Conservation (phyloP, 2,329 filamentous ascomycete genomes). For the Fusarium udum region DNA sequence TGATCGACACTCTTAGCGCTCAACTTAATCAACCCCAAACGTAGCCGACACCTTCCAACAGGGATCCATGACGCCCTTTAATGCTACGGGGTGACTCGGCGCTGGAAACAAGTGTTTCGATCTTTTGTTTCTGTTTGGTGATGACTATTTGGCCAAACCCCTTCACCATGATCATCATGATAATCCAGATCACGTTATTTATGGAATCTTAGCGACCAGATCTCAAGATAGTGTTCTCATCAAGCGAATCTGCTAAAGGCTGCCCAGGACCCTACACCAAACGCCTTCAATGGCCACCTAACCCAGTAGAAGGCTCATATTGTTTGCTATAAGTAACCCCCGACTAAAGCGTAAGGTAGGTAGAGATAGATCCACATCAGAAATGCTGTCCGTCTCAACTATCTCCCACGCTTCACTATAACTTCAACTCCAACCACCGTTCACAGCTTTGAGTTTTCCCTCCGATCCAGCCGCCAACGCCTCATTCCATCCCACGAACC, state of each 20-base stretch:
- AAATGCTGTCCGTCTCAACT: slow-evolving; percentile 5
- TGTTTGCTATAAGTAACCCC: slow-evolving; percentile 7
- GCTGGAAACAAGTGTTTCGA: slow-evolving; percentile 10
- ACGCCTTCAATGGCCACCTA: not conserved
- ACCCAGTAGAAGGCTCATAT: not conserved
- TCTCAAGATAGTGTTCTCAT: not conserved
- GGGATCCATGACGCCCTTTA: slow-evolving; percentile 19
- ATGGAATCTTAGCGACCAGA: not conserved
- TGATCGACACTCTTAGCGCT: slow-evolving; percentile 36
- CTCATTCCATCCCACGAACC: slow-evolving; percentile 32
- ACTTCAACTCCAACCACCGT: slow-evolving; percentile 3
- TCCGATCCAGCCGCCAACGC: slow-evolving; percentile 27
- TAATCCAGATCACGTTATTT: not conserved
- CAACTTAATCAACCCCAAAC: slow-evolving; percentile 21
- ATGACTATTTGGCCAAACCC: not conserved
- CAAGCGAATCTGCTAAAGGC: not conserved
- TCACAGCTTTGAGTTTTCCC: slow-evolving; percentile 19
- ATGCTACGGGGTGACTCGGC: slow-evolving; percentile 1
- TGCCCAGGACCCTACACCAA: not conserved
- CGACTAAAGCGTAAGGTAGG: slow-evolving; percentile 9
- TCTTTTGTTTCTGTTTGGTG: not conserved
- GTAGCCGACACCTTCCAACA: slow-evolving; percentile 10
- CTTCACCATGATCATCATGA: not conserved
- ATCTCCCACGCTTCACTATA: not conserved
- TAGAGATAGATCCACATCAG: slow-evolving; percentile 17